These are phyloP conservation scores for Sporothrix variecibatus DNA, from an alignment of 2,329 filamentous ascomycete species.

Conservation along the genomic window DNA sequence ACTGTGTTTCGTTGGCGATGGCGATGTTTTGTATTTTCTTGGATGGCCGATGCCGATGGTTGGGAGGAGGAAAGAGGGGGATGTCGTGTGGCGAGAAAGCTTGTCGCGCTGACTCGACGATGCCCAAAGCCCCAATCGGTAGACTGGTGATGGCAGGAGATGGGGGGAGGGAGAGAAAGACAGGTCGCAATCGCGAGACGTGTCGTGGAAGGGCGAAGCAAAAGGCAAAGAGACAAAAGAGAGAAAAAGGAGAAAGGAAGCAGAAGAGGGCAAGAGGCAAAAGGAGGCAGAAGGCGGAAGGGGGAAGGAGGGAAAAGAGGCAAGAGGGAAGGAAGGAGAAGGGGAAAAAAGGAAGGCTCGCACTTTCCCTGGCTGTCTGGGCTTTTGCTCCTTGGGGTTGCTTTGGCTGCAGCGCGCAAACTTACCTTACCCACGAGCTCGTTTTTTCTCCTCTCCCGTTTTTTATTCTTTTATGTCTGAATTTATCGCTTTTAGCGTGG, in stretches of 20 bases:
- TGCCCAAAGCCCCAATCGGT: not conserved
- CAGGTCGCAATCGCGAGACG: not conserved
- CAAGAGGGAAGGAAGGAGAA: constrained; percentile 2
- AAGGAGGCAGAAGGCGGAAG: constrained; percentile 19
- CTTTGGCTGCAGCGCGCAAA: constrained; percentile 31
- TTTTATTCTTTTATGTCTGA: constrained; percentile 25
- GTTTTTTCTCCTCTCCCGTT: constrained; percentile 20
- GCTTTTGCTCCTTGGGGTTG: constrained; percentile 29
- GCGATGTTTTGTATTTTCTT: not conserved
- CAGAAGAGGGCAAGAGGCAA: not conserved
- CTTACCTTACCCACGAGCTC: constrained; percentile 34
- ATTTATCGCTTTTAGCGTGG: constrained; percentile 22
- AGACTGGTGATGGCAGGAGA: not conserved
- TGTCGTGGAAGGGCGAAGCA: not conserved
- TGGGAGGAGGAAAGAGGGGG: not conserved
- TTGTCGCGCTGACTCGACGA: constrained; percentile 6
- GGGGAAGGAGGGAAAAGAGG: not conserved
- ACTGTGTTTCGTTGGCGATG: not conserved
- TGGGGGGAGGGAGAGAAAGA: not conserved
- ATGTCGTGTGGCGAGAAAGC: not conserved
- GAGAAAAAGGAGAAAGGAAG: not conserved
- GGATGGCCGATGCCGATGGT: constrained; percentile 6
- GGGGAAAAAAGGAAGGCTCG: constrained; percentile 21
- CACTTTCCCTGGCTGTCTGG: constrained; percentile 29
- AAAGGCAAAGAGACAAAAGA: not conserved